Conservation (phyloP, 345 rosid species). For the Eucalyptus leucophloia region DNA sequence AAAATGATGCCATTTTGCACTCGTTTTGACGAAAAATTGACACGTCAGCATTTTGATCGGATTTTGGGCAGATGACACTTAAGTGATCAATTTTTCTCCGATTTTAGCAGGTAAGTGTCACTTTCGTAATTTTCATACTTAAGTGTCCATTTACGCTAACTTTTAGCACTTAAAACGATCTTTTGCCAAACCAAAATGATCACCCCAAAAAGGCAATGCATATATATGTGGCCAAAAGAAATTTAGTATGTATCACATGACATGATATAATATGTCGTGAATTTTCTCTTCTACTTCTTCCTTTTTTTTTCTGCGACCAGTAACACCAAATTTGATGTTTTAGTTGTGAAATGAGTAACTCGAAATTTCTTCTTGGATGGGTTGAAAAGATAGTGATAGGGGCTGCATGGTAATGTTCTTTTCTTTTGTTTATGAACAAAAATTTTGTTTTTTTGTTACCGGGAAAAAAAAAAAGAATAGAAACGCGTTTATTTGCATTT, state of each 20-base stretch:
- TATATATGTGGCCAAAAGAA: background rate
- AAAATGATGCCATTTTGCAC: too few species aligned
- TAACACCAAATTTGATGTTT: background rate
- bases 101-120: rapidly evolving
- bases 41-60: too few species aligned
- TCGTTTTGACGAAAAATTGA: too few species aligned
- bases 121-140: too few species aligned
- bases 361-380: background rate
- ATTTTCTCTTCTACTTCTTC: too few species aligned
- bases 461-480: too few species aligned
- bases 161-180: too few species aligned
- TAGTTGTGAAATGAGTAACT: background rate
- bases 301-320: rapidly evolving
- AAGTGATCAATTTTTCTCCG: rapidly evolving
- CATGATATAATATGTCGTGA: background rate
- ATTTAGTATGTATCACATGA: background rate
- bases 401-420: too few species aligned
- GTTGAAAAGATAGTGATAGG: background rate
- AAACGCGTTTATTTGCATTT: too few species aligned
- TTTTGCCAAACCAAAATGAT: background rate
- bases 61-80: too few species aligned
- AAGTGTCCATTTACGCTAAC: rapidly evolving
- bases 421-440: too few species aligned
- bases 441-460: too few species aligned
- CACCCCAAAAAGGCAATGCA: background rate